A percentile compares a stretch with the other conserved stretches of the same genome.
phyloP scores from a whole-genome alignment of 2,329 filamentous ascomycete genomes.

The Pseudopithomyces chartarum region DNA sequence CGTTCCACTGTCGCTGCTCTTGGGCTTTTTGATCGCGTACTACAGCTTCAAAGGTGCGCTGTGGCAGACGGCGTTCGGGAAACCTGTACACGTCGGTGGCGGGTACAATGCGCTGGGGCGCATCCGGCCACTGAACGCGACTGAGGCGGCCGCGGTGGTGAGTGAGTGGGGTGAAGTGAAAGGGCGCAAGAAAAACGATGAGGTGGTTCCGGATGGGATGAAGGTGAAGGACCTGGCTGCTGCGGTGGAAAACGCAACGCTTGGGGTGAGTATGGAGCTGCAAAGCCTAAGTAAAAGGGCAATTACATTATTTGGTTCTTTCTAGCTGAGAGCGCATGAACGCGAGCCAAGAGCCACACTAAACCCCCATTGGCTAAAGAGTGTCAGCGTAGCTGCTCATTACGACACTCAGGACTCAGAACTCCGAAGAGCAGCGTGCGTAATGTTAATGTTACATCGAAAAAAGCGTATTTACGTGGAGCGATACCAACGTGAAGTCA shows the following conservation, averaged over 20 bases:
- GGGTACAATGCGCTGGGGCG: constrained; percentile 3
- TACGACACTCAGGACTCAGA: too few relatives aligned
- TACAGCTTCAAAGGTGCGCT: not conserved
- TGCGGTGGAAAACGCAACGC: constrained; percentile 7
- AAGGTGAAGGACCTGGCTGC: constrained; percentile 3
- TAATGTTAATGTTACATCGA: too few relatives aligned
- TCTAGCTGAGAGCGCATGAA: too few relatives aligned
- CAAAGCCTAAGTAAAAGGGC: too few relatives aligned
- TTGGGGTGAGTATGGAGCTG: constrained; percentile 7
- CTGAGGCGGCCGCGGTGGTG: too few relatives aligned
- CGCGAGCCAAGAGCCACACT: too few relatives aligned
- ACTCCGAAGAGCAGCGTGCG: too few relatives aligned
- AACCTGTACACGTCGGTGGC: not conserved
- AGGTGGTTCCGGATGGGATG: constrained; percentile 1
- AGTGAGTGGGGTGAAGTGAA: not conserved
- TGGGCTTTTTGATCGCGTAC: not conserved
- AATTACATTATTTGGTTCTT: too few relatives aligned
- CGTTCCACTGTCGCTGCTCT: not conserved
- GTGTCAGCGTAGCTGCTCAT: too few relatives aligned
- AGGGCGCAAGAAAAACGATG: not conserved
- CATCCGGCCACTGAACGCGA: not conserved
- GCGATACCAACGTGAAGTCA: too few relatives aligned
- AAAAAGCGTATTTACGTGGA: too few relatives aligned
- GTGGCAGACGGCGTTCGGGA: not conserved
- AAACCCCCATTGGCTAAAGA: too few relatives aligned